Base-by-base conservation (phyloP, 495 filamentous ascomycete species). In the Apodospora peruviana region DNA sequence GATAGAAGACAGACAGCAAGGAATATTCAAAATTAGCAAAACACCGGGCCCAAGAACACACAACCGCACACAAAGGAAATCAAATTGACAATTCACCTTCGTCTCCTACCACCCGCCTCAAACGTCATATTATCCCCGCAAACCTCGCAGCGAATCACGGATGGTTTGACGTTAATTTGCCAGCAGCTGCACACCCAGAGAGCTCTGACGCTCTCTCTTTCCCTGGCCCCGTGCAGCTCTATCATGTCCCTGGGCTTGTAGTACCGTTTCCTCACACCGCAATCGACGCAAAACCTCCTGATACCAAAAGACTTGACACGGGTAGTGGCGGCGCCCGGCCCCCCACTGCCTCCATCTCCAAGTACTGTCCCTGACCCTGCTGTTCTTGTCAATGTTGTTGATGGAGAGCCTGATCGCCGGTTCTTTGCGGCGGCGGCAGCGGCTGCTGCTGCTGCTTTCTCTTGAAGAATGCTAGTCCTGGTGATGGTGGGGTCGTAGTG, bases 131-230 rank as follows among this genome's bases (percentile, higher is more conserved):
- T 7, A 7, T 7, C 7, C 27, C 27, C 27, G 14, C 27, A 32
- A 14, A n/a, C n/a, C n/a, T n/a, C n/a, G n/a, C n/a, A n/a, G n/a
- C n/a, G n/a, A n/a, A n/a, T n/a, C n/a, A n/a, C n/a, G n/a, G n/a
- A n/a, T n/a, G n/a, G n/a, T n/a, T n/a, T n/a, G n/a, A 32, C 27
- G 27, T 14, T 7, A 7, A 32, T 43, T 25, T 45, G 53, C 47
- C 40, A 41, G 49, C 62, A 66, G 3, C 46, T 8, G 49, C 62
- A 66, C 8, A 66, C 51, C 62, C 62, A 66, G 24, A 52, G 34
- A 10, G 58, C 60, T 5, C 56, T 48, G 18, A 50, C 52, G n/a
- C 20, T 8, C 18, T 46, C 35, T 5, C 56, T 48, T 17, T 51
- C 52, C 11, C 20, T 8, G n/a, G 43, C 35, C 38, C 43, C 45